Base-by-base conservation (phyloP, 176 grass and related monocot species). In the Tillandsia leiboldiana region DNA sequence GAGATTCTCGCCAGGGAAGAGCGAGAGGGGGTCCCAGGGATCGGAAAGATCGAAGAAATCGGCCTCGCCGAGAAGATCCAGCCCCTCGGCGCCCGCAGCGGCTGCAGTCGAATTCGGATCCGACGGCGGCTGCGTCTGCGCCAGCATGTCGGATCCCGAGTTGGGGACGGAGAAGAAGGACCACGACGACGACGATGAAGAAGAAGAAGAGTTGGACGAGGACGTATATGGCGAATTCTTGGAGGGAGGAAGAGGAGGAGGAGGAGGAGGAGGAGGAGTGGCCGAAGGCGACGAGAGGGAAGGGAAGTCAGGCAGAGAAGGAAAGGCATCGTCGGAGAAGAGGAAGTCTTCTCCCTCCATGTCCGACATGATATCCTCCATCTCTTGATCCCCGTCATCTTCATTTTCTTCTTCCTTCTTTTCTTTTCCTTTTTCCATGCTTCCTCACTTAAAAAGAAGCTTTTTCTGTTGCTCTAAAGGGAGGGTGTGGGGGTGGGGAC, bases 311-410 rank as follows among this genome's bases (percentile, higher is more conserved):
- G 83, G 88, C 11, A 96, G 83, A 6, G 65, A 68, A 1, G 88
- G 76, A 49, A 96, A 96, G 47, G 86, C 79, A 66, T 92, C 88
- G 13, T 89, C 81, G 2, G 79, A 81, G 78, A 96, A 87, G 14
- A 87, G 65, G 72, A 96, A 82, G 49, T 90, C 92, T 5, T 90
- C 83, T 11, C 29, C 85, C 61, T 77, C 80, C 20, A 75, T 75
- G 5, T 72, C 76, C 1, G 64, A 50, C 49, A 75, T 42, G 3
- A 75, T 23, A 1, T 42, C 33, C 22, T 65, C 63, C 1, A 51
- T 22, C 18, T 29, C 61, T 33, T 33, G 29, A 14, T 73, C 53
- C 49, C 83, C 52, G 22, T 66, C 0, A 67, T 69, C 1, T 20
- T 67, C 63, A 75, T 79, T 49, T 73, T 78, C 2, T 11, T 53